Percentiles rank a stretch among this genome's conserved stretches.
These are phyloP conservation scores for Linum lewisii DNA, from an alignment of 345 rosid genomes.

Conservation along the genomic window DNA sequence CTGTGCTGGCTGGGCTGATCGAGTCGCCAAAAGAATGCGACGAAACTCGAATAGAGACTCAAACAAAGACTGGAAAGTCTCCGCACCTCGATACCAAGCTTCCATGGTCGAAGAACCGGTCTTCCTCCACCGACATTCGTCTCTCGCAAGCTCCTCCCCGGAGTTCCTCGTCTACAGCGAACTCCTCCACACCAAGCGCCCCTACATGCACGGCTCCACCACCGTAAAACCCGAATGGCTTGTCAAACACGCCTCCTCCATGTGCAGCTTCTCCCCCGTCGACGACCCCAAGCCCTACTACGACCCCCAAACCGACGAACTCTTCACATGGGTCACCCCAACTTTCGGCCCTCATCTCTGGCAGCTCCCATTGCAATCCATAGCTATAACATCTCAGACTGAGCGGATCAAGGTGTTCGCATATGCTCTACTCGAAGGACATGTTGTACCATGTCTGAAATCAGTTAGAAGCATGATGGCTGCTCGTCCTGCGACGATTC, in stretches of 20 bases:
- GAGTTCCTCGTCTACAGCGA: constrained; percentile 80
- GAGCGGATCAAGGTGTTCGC: constrained; percentile 50
- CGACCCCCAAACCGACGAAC: constrained; percentile 41
- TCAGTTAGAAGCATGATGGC: constrained; percentile 32
- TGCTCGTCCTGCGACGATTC: constrained; percentile 46
- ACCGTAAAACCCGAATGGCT: constrained; percentile 74
- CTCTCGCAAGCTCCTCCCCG: constrained; percentile 56
- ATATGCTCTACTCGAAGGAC: constrained; percentile 71
- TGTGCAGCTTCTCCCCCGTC: constrained; percentile 47
- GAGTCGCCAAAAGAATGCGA: constrained; percentile 61
- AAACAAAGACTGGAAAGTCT: constrained; percentile 35
- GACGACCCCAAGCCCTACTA: constrained; percentile 60
- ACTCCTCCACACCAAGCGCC: constrained; percentile 54
- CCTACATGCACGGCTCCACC: constrained; percentile 84
- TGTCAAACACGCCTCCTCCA: constrained; percentile 44
- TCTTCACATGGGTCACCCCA: constrained; percentile 49
- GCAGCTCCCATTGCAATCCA: constrained; percentile 55
- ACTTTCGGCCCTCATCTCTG: constrained; percentile 57
- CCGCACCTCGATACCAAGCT: constrained; percentile 52
- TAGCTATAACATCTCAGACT: constrained; percentile 21
- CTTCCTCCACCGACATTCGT: constrained; percentile 72
- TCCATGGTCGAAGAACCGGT: constrained; percentile 59
- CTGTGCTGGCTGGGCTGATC: constrained; percentile 95
- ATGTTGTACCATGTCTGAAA: constrained; percentile 60
- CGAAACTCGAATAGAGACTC: constrained; percentile 19